These are phyloP conservation scores for Xylaria curta DNA, from an alignment of 495 filamentous ascomycete genomes.

Conservation along the genomic window DNA sequence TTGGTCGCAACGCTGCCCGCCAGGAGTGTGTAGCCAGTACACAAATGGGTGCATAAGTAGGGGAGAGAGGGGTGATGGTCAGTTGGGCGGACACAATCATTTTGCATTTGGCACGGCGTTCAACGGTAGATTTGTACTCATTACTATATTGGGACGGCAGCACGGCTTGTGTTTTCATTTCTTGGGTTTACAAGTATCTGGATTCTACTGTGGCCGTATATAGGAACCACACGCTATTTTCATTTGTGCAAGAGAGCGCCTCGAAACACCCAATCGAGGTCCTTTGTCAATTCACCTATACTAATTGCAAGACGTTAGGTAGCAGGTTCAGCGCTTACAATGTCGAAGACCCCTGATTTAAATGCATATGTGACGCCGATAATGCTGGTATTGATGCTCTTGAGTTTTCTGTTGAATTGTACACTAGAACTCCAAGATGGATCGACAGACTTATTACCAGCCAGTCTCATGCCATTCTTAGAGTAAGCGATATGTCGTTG, in stretches of 20 bases:
- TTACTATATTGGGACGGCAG: slow-evolving; percentile 28
- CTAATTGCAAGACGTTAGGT: neutral
- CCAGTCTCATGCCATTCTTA: neutral
- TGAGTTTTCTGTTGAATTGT: slow-evolving; percentile 1
- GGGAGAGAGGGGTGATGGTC: slow-evolving; percentile 8
- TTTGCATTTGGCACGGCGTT: slow-evolving; percentile 42
- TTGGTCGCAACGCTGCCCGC: neutral
- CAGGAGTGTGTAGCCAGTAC: neutral
- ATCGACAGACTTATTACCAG: neutral
- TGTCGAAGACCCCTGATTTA: neutral
- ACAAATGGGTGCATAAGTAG: slow-evolving; percentile 11
- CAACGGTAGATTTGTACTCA: slow-evolving; percentile 33
- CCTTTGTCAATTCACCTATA: slow-evolving; percentile 5
- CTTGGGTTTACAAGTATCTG: slow-evolving; percentile 8
- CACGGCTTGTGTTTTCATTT: slow-evolving; percentile 17
- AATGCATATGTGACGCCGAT: neutral
- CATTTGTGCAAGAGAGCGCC: slow-evolving; percentile 13
- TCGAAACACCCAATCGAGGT: neutral
- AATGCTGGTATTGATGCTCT: neutral
- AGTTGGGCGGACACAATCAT: slow-evolving; percentile 28
- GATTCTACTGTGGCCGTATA: slow-evolving; percentile 14
- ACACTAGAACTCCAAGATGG: slow-evolving; percentile 3
- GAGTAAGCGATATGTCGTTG: neutral
- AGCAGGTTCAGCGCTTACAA: slow-evolving; percentile 10
- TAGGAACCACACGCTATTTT: slow-evolving; percentile 9